phyloP scores from a whole-genome alignment of 495 filamentous ascomycete genomes.

The Aspergillus asperescens region DNA sequence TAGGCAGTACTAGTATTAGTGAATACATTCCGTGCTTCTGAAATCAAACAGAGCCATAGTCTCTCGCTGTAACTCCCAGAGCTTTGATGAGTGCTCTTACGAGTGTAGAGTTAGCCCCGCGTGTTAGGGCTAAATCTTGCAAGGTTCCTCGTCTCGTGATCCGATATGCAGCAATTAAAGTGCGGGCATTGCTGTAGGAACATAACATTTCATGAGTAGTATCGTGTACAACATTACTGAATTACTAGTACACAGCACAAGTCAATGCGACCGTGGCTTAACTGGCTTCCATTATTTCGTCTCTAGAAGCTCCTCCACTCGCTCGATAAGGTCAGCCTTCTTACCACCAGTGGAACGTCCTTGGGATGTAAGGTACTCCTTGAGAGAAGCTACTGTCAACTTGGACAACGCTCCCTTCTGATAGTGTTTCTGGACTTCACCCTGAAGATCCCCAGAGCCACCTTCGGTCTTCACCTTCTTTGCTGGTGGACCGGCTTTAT shows the following conservation, averaged over 20 bases:
- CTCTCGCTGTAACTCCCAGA: too few relatives aligned
- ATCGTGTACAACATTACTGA: not conserved
- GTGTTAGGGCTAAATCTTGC: not conserved
- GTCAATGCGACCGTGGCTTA: not conserved
- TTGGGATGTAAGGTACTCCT: constrained; percentile 58
- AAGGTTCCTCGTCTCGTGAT: too few relatives aligned
- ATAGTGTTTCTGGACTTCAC: constrained; percentile 57
- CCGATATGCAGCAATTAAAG: too few relatives aligned
- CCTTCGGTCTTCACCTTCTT: constrained; percentile 51
- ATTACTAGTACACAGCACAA: not conserved
- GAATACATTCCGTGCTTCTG: too few relatives aligned
- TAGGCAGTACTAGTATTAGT: too few relatives aligned
- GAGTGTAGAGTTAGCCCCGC: too few relatives aligned
- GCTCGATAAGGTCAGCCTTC: constrained; percentile 75
- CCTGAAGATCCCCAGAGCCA: constrained; percentile 35
- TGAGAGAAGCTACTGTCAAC: constrained; percentile 67
- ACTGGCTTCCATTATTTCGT: constrained; percentile 1
- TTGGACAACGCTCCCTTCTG: constrained; percentile 60
- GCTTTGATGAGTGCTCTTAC: too few relatives aligned
- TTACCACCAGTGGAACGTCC: constrained; percentile 59
- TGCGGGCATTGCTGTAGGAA: too few relatives aligned
- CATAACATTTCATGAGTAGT: too few relatives aligned
- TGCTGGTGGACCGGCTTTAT: constrained; percentile 24
- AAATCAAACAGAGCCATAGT: too few relatives aligned
- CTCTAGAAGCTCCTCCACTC: constrained; percentile 73